Conservation (phyloP, 805 yeast species). For the Candida chilensis region DNA sequence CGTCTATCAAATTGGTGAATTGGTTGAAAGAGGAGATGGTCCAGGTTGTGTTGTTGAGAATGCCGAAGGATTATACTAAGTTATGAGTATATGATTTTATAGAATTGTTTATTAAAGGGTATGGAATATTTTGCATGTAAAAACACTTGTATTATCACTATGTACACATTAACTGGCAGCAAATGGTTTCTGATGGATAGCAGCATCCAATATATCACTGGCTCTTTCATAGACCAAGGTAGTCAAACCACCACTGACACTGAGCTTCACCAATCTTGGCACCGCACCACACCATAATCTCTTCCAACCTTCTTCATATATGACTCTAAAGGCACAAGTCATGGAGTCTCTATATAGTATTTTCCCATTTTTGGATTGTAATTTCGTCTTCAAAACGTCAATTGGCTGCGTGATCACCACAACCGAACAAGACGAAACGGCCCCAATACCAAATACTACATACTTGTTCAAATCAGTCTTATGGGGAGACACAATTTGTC, state of each 20-base stretch:
- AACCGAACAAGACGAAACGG: constrained; percentile 63
- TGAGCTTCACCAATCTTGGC: constrained; percentile 64
- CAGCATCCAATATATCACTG: constrained; percentile 32
- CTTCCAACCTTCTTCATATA: constrained; percentile 33
- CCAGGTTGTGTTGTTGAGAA: constrained; percentile 57
- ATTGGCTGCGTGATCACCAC: constrained; percentile 80
- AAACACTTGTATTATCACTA: constrained; percentile 13
- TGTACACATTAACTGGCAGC: constrained; percentile 15
- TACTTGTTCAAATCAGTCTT: constrained; percentile 19
- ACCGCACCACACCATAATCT: constrained; percentile 43
- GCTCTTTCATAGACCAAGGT: constrained; percentile 53
- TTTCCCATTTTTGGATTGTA: constrained; percentile 71
- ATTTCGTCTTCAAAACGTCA: constrained; percentile 78
- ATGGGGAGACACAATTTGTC: constrained; percentile 58
- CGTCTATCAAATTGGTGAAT: constrained; percentile 61
- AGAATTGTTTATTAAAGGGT: not conserved
- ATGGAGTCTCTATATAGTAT: constrained; percentile 50
- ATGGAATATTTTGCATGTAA: too few species aligned
- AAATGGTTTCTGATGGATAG: constrained; percentile 26
- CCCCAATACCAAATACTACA: constrained; percentile 34
- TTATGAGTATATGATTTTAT: constrained; percentile 5
- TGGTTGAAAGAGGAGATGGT: constrained; percentile 38
- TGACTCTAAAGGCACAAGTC: constrained; percentile 41
- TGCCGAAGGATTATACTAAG: constrained; percentile 29
- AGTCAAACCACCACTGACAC: constrained; percentile 63